These are phyloP conservation scores for Pyrus betulifolia DNA, from an alignment of 306 rosid species.

Conservation along the genomic window DNA sequence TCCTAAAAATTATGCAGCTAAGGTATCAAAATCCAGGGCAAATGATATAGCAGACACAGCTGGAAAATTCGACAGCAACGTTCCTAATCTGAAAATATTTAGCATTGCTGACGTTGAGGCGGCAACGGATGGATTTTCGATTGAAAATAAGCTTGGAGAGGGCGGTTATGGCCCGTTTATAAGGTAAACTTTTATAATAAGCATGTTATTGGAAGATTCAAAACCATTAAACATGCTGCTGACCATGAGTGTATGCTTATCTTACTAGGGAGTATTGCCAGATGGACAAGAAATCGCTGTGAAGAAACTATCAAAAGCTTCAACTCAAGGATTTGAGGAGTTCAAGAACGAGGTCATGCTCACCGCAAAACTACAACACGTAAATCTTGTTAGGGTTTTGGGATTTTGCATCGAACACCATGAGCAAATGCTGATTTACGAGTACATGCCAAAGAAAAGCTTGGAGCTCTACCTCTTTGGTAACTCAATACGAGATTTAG, in stretches of 20 bases:
- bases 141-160: constrained; percentile 41
- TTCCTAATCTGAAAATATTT: constrained; percentile 21
- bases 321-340: constrained; percentile 27
- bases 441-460: not conserved
- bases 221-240: not conserved
- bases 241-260: not conserved
- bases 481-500: constrained; percentile 3
- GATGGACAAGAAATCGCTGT: constrained; percentile 27
- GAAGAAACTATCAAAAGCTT: constrained; percentile 27
- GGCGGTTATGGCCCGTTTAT: constrained; percentile 53
- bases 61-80: constrained; percentile 15
- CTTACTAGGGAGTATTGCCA: constrained; percentile 21
- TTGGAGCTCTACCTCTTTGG: constrained; percentile 17
- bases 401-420: not conserved
- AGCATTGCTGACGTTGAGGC: constrained; percentile 11
- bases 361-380: not conserved
- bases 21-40: not conserved
- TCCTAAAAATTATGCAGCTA: not conserved
- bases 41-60: not conserved
- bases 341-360: constrained; percentile 1
- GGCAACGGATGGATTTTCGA: constrained; percentile 29
- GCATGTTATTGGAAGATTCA: not conserved
- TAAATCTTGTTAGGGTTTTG: not conserved
- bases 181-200: constrained; percentile 21
- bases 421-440: not conserved